Evolutionary conservation across 176 grass and related monocot species (phyloP), one percentile per base, ranked within the genome.

Genomic region (Oryza australiensis): DNA sequence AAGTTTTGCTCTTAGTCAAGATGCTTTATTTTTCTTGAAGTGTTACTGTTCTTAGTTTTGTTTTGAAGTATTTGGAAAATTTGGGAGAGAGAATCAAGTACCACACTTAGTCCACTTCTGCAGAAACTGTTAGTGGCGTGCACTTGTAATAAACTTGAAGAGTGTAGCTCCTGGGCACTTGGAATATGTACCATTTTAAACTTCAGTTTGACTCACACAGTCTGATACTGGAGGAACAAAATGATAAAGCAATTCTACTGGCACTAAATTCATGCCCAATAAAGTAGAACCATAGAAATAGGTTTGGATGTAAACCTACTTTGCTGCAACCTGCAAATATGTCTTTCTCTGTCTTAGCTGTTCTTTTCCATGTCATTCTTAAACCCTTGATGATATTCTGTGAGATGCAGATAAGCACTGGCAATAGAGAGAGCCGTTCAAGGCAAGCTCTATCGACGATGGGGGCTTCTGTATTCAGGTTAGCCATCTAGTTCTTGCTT

Each of bases 401-500:
- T 59, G 45, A 80, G 80, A 63, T 80, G 63, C 87, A 99, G 93
- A 84, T 87, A 74, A 81, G 89, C 80, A 72, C 49, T 76, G 96
- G 96, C 15, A 85, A 95, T 76, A 95, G 87, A 82, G 88, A 91
- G 68, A 88, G 57, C 64, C 83, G 93, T 80, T 73, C 71, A 74
- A 90, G 90, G 78, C 75, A 86, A 66, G 93, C 96, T 90, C 35
- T 99, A 83, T 95, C 78, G 38, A 99, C 96, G 1, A 95, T 99
- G 93, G 93, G 96, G 69, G 87, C 93, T 63, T 99, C 96, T 65
- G 93, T 99, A 74, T 99, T 99, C 84, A 95, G 96, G 96, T 95
- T 85, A 84, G 63, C 78, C 75, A 70, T 90, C 34, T 45, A 48
- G 72, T 68, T 85, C 45, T 68, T 79, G 29, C 48, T 45, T 64